Evolutionary conservation across 2,329 filamentous ascomycete species (phyloP), one percentile per base, ranked within the genome.

Genomic region (Penicillium sp.): DNA sequence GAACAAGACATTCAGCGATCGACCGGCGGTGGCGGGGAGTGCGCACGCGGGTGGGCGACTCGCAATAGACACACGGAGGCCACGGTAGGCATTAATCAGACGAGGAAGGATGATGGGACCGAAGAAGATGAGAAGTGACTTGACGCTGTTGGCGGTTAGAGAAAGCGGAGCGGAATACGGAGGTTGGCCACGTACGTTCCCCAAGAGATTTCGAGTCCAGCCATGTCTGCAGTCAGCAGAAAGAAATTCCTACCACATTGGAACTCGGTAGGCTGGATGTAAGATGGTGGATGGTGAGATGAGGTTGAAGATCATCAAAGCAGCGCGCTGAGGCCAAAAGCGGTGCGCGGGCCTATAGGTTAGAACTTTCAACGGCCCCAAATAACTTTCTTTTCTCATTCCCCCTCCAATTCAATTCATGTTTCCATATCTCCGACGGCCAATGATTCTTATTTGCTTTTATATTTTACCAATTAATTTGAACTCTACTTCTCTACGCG

Each of bases 1-100:
- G 66, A 80, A 77, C 49, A 82, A 62, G 56, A 80, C 60, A 46
- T 75, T 75, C 36, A 75, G 57, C 6, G 70, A 69, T 26, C 66
- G 66, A 28, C 59, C 50, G 20, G 70, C 64, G 26, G 60, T 57
- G 10, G 58, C 36, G 4, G 69, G 64, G 1, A 72, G 54, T 18
- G 68, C 65, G 14, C 67, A 60, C 1, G 69, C 67, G 23, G 67
- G 61, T 7, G 68, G 70, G 16, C 66, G 65, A 43, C 56, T 61
- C n/a, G 63, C 51, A 44, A 68, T 51, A 11, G 65, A 60, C 26
- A 61, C 60, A 35, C 65, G 65, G 11, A 68, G 46, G 26, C 55
- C 58, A 40, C 68, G 68, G 43, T 69, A 69, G 50, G 66, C 64
- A 36, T 60, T 66, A 47, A 72, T 63, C 14, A 64, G 48, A 10